Base-by-base conservation (phyloP, 1,139 yeast genomes). In the Insectozyma bohioensis region DNA sequence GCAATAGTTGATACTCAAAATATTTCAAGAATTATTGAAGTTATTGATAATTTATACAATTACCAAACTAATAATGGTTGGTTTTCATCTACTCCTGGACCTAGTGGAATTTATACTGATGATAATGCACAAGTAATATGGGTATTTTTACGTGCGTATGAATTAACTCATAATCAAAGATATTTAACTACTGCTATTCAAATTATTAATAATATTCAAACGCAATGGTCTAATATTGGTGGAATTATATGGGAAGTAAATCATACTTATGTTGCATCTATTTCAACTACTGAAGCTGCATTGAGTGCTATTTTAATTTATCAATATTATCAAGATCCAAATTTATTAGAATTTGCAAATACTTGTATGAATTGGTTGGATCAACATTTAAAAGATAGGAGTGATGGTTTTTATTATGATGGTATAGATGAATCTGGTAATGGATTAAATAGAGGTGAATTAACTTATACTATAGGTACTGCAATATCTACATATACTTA, bases 391-490 rank as follows among this genome's bases (percentile, higher is more conserved):
- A 45, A 47, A 30, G 63, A 58, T 37, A 45, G 58, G 4, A 18
- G 23, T 6, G 56, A 52, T 37, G 49, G 49, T 10, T 48, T 57
- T n/a, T 47, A 57, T 24, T 51, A 43, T 30, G 64, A 59, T 36
- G 64, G 64, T 5, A 35, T 45, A 14, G 59, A 3, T 26, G 17
- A 4, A 11, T 12, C 13, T 28, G 36, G 31, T 15, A 19, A 17
- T 12, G 12, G 18, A 6, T 14, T 33, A 20, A 59, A 64, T 42
- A 44, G 45, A 16, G 70, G 69, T 0, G 61, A 63, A 38, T 50
- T 64, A 28, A 49, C 69, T 4, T 64, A 64, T 42, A 61, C 70
- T 3, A 56, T 61, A 8, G 71, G 70, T 1, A 45, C 48, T 11
- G 56, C 61, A n/a, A 48, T 64, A 30, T 58, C 65, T 8, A 46